Base-by-base conservation (phyloP, 129 eudicot genomes). In the Saussurea involucrata region DNA sequence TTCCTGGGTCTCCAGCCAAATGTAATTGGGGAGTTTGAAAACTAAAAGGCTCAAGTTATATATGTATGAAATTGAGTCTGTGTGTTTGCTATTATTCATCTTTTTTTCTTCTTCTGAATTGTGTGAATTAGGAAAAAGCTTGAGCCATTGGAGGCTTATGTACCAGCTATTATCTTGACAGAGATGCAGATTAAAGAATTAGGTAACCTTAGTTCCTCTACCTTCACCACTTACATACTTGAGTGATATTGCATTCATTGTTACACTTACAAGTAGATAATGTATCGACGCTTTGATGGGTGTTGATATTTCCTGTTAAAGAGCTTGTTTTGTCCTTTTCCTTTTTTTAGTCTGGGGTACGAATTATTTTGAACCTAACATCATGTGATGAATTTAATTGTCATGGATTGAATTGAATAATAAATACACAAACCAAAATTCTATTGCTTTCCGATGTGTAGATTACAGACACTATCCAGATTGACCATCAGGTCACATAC, bases 121-220 rank as follows among this genome's bases (percentile, higher is more conserved):
- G 83, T 80, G 70, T 44, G 24, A 42, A 73, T 69, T 66, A 93
- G 98, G 86, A 93, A 93, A 83, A 88, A 83, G 85, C 98, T 93
- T 76, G 98, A 93, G 46, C 98, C 98, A 0, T 68, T 93, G 72
- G 98, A 93, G 87, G 80, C 90, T 77, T 93, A 93, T 76, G 85
- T 93, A 71, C 97, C 98, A 0, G 96, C 97, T 69, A 88, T 93
- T 72, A 85, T 93, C 82, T 80, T 93, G 87, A 89, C 98, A n/a
- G 87, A 88, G 86, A 60, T 89, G 86, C 98, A 93, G 85, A 90
- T 93, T 84, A 77, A 89, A 83, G 98, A 90, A 84, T 67, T 93
- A 83, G 98, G 98, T 90, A 81, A 80, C 66, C 63, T 27, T 36
- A 60, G 33, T 76, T 25, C 5, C 34, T 60, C 18, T 64, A 33